These are phyloP conservation scores for Cercospora beticola DNA, from an alignment of 2,329 filamentous ascomycete genomes.

Conservation along the genomic window DNA sequence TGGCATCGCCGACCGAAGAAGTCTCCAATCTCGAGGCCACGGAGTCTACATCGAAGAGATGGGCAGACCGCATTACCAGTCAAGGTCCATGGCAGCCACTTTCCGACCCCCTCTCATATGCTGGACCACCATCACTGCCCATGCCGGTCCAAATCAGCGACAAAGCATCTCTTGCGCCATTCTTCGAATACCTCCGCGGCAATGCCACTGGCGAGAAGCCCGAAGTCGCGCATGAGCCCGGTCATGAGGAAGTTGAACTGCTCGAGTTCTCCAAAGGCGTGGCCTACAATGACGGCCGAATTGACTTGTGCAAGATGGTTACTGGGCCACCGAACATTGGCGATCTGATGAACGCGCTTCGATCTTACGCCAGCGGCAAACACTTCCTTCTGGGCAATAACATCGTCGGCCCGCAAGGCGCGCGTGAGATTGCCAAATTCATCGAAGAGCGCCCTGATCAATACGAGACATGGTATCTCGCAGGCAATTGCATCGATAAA, in stretches of 20 bases:
- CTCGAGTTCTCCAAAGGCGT: conserved; percentile 45
- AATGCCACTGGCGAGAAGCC: conserved; percentile 31
- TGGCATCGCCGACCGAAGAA: neutral
- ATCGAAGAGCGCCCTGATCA: conserved; percentile 47
- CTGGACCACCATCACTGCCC: conserved; percentile 37
- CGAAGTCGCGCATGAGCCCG: conserved; percentile 34
- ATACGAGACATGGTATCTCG: conserved; percentile 58
- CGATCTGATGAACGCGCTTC: conserved; percentile 52
- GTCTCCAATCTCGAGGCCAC: neutral
- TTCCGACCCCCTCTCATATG: conserved; percentile 35
- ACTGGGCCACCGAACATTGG: conserved; percentile 54
- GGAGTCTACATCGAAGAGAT: conserved; percentile 21
- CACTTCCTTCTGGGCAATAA: conserved; percentile 59
- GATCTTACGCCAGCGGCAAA: conserved; percentile 49
- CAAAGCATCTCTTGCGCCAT: conserved; percentile 37
- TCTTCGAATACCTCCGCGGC: conserved; percentile 39
- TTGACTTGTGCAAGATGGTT: conserved; percentile 59
- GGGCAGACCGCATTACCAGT: conserved; percentile 33
- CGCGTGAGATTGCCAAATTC: conserved; percentile 49
- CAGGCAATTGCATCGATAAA: conserved; percentile 55
- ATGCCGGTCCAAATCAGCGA: conserved; percentile 42
- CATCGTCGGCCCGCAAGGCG: conserved; percentile 53
- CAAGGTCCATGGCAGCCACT: conserved; percentile 41
- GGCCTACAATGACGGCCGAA: conserved; percentile 53
- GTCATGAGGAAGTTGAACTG: conserved; percentile 36